Percentiles rank a stretch among this genome's conserved stretches.
Conservation (phyloP, 2,329 filamentous ascomycete species). For the Hymenoscyphus linearis region DNA sequence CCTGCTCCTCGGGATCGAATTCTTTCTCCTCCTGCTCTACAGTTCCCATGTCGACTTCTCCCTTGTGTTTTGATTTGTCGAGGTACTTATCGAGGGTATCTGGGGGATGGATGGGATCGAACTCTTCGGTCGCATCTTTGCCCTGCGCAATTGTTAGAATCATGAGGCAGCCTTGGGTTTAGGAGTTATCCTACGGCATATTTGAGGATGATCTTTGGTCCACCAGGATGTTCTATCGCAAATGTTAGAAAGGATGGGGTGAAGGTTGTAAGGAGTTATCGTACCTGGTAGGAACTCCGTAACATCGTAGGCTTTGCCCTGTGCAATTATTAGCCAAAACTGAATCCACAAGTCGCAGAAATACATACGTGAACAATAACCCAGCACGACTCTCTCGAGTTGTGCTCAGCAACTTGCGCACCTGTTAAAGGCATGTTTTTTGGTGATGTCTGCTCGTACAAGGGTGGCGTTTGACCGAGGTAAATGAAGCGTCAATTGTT, state of each 20-base stretch:
- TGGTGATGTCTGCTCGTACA: slow-evolving; percentile 1
- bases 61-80: slow-evolving; percentile 78
- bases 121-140: slow-evolving; percentile 89
- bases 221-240: slow-evolving; percentile 72
- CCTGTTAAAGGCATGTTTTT: slow-evolving; percentile 39
- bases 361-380: slow-evolving; percentile 69
- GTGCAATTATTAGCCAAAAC: slow-evolving; percentile 15
- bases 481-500: neutral
- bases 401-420: slow-evolving; percentile 65
- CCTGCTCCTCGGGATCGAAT: slow-evolving; percentile 65
- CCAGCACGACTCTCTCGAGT: slow-evolving; percentile 80
- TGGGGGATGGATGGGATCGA: slow-evolving; percentile 82
- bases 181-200: slow-evolving; percentile 57
- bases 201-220: slow-evolving; percentile 89
- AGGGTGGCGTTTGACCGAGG: slow-evolving; percentile 10
- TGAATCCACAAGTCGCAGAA: slow-evolving; percentile 1
- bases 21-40: slow-evolving; percentile 63
- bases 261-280: slow-evolving; percentile 16
- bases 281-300: slow-evolving; percentile 78
- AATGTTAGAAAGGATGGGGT: slow-evolving; percentile 10
- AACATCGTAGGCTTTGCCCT: slow-evolving; percentile 81
- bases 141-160: slow-evolving; percentile 39
- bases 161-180: neutral
- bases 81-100: slow-evolving; percentile 86
- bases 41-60: slow-evolving; percentile 82